Evolutionary conservation across 139 green algal genomes (phyloP).

Genomic region (Picochlorum sp.): DNA sequence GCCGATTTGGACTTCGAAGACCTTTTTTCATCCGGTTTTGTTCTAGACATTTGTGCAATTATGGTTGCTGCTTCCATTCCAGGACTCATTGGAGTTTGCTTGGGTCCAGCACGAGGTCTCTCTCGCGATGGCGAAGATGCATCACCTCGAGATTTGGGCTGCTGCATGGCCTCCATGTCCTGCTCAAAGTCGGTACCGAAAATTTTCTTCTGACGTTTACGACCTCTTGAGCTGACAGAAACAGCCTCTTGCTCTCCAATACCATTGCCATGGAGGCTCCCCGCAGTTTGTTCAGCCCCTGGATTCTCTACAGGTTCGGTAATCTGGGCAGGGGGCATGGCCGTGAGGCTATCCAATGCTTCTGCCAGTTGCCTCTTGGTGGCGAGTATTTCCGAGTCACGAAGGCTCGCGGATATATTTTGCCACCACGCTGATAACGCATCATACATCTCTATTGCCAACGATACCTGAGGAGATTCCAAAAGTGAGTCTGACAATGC

Average conservation of each 20-base stretch:
- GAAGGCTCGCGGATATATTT: background rate
- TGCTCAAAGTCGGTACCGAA: constrained; percentile 12
- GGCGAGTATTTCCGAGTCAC: background rate
- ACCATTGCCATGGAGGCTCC: constrained; percentile 20
- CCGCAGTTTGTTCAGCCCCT: constrained; percentile 14
- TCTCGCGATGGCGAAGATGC: background rate
- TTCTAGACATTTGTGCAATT: constrained; percentile 17
- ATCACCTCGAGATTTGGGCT: constrained; percentile 4
- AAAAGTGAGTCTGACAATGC: too few species aligned
- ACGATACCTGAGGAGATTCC: too few species aligned
- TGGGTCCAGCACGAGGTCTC: background rate
- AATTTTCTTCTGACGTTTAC: constrained; percentile 8
- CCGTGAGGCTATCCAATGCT: background rate
- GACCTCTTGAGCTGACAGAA: background rate
- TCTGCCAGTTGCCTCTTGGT: background rate
- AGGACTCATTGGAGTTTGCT: constrained; percentile 13
- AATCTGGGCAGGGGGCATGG: background rate
- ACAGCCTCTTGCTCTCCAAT: background rate
- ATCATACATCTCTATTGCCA: too few species aligned
- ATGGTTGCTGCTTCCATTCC: constrained; percentile 20
- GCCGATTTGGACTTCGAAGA: background rate
- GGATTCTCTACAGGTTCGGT: constrained; percentile 8
- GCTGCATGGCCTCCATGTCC: background rate
- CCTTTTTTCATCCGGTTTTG: background rate
- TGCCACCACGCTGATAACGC: too few species aligned